Base-by-base conservation (phyloP, 2,329 filamentous ascomycete genomes). In the Clonostachys sp. region DNA sequence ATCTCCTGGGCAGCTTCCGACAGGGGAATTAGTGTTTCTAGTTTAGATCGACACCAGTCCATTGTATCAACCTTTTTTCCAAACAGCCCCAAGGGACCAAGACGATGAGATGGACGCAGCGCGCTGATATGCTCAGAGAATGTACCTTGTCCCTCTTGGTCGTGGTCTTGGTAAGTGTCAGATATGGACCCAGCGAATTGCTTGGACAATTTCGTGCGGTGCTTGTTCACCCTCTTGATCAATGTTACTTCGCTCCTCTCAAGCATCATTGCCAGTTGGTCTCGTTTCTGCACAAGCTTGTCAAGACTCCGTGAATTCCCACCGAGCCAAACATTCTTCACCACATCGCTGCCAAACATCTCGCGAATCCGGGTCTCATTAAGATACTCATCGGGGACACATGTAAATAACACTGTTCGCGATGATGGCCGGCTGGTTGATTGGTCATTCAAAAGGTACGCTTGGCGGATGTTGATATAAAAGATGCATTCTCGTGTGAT, bases 391-490 rank as follows among this genome's bases (percentile, higher is more conserved):
- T 81, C 71, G 0, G 92, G 91, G 1, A 96, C 89, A 2, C 87
- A 87, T 1, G 91, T 87, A 65, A 95, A 95, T 14, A 99, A 80
- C 5, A 97, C 91, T 1, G 91, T 96, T 24, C 91, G 83, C 1
- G 91, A 90, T 1, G 91, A 96, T 36, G 97, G 83, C n/a, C 91
- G 86, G 55, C 84, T 86, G 30, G 90, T 80, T 60, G 95, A 91
- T 44, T 87, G 74, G 1, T 88, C 90, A 3, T 90, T 89, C 48
- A 95, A 75, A 14, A 91, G 81, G 71, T 95, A 97, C 1, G 92
- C 92, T 68, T 97, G 94, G 53, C 92, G 88, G 45, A 97, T 71
- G 58, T 95, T 95, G 71, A 96, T 89, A 66, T 91, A 95, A 77
- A 86, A 97, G 57, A 97, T 86, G 61, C 85, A 85, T 66, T 99